Conservation (phyloP, 1,284 basidiomycete genomes). For the Golubevia sp. region DNA sequence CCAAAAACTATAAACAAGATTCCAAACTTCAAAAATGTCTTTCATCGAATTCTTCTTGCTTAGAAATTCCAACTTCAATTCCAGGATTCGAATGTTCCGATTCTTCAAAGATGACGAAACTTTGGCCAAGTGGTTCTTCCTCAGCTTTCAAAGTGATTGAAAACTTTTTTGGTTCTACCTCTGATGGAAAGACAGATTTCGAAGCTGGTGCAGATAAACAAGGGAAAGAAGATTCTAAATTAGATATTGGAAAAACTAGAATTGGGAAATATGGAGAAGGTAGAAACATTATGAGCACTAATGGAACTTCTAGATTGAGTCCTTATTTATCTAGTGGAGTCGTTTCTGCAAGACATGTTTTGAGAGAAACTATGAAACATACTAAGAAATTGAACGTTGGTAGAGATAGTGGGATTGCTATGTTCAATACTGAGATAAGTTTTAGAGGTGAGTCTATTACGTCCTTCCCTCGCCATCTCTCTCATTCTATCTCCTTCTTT, state of each 20-base stretch:
- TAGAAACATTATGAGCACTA: slow-evolving; percentile 40
- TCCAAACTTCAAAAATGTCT: slow-evolving; percentile 1
- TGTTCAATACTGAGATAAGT: slow-evolving; percentile 47
- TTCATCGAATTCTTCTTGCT: slow-evolving; percentile 18
- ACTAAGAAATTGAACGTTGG: slow-evolving; percentile 37
- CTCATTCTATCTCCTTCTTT: slow-evolving; percentile 11
- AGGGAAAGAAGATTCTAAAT: slow-evolving; percentile 9
- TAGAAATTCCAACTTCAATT: slow-evolving; percentile 22
- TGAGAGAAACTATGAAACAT: slow-evolving; percentile 25
- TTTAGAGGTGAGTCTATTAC: background rate
- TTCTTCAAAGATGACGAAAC: slow-evolving; percentile 41
- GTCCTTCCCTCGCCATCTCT: background rate
- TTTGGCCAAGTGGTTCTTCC: slow-evolving; percentile 40
- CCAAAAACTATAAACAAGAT: slow-evolving; percentile 4
- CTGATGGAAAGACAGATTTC: background rate
- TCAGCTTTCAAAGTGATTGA: slow-evolving; percentile 37
- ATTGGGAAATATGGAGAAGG: slow-evolving; percentile 36
- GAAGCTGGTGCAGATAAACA: background rate
- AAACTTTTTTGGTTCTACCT: slow-evolving; percentile 43
- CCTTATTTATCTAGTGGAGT: slow-evolving; percentile 46
- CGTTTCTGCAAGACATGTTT: slow-evolving; percentile 37
- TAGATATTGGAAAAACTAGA: slow-evolving; percentile 33
- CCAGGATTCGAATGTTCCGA: slow-evolving; percentile 43
- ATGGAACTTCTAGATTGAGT: slow-evolving; percentile 41
- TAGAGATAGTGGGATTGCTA: slow-evolving; percentile 32